phyloP scores from a whole-genome alignment of 495 filamentous ascomycete genomes.

The Echria macrotheca region DNA sequence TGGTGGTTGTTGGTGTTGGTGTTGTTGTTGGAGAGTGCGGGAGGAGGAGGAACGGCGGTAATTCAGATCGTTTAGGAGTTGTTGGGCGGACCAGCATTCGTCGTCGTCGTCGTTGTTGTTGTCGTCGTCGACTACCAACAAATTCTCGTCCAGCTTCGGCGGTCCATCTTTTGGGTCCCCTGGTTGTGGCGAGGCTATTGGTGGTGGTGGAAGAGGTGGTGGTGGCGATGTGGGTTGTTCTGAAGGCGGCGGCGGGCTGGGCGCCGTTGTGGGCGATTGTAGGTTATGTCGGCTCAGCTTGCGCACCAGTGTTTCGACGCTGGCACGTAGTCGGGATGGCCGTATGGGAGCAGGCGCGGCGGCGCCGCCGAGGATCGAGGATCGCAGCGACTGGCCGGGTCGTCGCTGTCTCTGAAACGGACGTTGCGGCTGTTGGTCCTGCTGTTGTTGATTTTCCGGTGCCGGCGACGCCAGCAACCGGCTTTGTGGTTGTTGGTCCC shows the following conservation, averaged over 20 bases:
- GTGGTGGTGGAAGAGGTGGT: too few relatives aligned
- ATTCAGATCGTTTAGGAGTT: too few relatives aligned
- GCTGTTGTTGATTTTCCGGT: not conserved
- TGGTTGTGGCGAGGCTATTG: too few relatives aligned
- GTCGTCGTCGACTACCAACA: too few relatives aligned
- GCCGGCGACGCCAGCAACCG: not conserved
- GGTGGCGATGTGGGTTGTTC: constrained; percentile 21
- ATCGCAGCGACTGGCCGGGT: not conserved
- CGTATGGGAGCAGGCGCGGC: not conserved
- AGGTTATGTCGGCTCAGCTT: constrained; percentile 34
- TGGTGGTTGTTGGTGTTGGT: too few relatives aligned
- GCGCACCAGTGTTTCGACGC: constrained; percentile 28
- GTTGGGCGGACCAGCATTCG: too few relatives aligned
- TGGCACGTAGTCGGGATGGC: not conserved
- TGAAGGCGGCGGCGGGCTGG: not conserved
- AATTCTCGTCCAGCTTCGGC: too few relatives aligned
- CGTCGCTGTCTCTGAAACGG: not conserved
- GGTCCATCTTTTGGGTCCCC: too few relatives aligned
- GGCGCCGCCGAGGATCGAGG: not conserved
- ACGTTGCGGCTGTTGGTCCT: not conserved
- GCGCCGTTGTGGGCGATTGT: constrained; percentile 5
- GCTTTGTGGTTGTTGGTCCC: not conserved
- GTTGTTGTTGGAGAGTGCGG: too few relatives aligned
- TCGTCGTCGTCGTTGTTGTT: too few relatives aligned
- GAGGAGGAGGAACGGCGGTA: too few relatives aligned